Conservation (phyloP, 176 grass and related monocot species). For the Pharus latifolius region DNA sequence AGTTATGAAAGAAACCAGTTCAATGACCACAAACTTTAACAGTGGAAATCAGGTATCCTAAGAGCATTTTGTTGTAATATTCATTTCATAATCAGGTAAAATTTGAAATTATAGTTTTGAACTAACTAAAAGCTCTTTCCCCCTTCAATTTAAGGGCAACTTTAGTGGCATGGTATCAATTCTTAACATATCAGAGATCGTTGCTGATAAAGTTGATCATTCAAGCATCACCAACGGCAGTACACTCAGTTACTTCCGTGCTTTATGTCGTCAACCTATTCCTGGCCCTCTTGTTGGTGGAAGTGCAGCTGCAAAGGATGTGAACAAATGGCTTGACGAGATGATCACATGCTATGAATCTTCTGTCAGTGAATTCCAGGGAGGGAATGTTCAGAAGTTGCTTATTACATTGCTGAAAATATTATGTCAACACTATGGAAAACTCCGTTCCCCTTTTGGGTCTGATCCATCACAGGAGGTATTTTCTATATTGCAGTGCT, state of each 20-base stretch:
- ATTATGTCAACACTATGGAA: slow-evolving; percentile 83
- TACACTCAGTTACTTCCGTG: slow-evolving; percentile 54
- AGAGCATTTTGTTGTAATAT: background rate
- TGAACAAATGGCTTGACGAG: slow-evolving; percentile 95
- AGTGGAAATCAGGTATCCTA: slow-evolving; percentile 51
- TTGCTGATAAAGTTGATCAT: slow-evolving; percentile 48
- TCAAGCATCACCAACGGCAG: slow-evolving; percentile 27
- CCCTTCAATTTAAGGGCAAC: slow-evolving; percentile 36
- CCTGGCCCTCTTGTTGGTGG: slow-evolving; percentile 90
- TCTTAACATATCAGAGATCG: slow-evolving; percentile 51
- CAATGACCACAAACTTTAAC: slow-evolving; percentile 36
- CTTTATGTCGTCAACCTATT: slow-evolving; percentile 52
- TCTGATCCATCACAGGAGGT: slow-evolving; percentile 74
- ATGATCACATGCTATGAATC: slow-evolving; percentile 45
- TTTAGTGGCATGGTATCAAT: slow-evolving; percentile 42
- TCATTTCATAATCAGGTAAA: background rate
- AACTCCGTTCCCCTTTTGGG: slow-evolving; percentile 92
- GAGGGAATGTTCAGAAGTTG: slow-evolving; percentile 58
- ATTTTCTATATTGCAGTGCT: slow-evolving; percentile 1
- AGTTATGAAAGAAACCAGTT: slow-evolving; percentile 61
- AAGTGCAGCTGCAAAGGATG: slow-evolving; percentile 70
- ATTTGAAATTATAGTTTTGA: background rate
- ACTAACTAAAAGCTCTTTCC: slow-evolving; percentile 15
- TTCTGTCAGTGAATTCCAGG: slow-evolving; percentile 38
- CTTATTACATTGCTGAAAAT: slow-evolving; percentile 83